These are phyloP conservation scores for Marasmius fiardii DNA, from an alignment of 1,284 basidiomycete species.

Conservation along the genomic window DNA sequence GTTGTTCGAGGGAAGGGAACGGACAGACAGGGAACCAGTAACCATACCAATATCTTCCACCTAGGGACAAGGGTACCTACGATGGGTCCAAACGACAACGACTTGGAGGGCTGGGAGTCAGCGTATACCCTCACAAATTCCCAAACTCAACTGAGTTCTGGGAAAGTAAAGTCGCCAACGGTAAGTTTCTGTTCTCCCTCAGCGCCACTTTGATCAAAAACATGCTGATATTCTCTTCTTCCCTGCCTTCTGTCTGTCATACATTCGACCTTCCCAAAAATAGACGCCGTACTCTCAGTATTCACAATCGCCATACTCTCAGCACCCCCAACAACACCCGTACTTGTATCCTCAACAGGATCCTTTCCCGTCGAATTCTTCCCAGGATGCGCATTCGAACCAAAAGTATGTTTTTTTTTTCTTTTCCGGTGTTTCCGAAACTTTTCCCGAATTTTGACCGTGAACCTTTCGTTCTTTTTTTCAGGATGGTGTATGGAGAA, in stretches of 20 bases:
- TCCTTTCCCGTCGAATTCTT: background rate
- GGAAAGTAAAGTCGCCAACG: background rate
- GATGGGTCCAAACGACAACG: background rate
- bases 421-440: background rate
- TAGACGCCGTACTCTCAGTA: background rate
- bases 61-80: slow-evolving; percentile 38
- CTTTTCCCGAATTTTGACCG: background rate
- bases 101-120: slow-evolving; percentile 12
- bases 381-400: background rate
- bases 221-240: background rate
- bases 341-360: background rate
- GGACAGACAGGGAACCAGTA: slow-evolving; percentile 34
- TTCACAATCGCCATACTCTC: background rate
- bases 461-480: background rate
- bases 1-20: slow-evolving; percentile 42
- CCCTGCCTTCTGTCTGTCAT: too few species aligned
- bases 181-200: background rate
- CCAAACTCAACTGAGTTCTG: background rate
- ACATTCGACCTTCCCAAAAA: too few species aligned
- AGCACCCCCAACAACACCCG: too few species aligned
- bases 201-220: background rate
- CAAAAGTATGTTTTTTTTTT: too few species aligned
- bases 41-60: slow-evolving; percentile 45
- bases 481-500: background rate
- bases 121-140: slow-evolving; percentile 19